Percentiles rank a stretch among this genome's conserved stretches.
Evolutionary conservation across 768 basidiomycete genomes (phyloP).

Genomic region (Pisolithus tinctorius): DNA sequence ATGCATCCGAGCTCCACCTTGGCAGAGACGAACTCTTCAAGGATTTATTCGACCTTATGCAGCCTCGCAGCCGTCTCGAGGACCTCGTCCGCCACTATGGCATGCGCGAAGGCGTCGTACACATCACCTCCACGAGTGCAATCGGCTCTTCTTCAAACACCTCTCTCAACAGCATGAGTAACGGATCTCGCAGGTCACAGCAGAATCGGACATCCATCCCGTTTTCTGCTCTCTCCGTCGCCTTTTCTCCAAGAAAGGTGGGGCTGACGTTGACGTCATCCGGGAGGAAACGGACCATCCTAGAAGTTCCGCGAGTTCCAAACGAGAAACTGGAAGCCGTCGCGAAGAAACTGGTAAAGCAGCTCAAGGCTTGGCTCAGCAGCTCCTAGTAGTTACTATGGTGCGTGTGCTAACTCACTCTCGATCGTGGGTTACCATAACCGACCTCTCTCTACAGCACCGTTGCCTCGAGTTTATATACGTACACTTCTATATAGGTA

Average conservation of each 20-base stretch:
- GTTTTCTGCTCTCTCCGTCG: conserved; percentile 32
- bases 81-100: conserved; percentile 54
- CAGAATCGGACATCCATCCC: conserved; percentile 6
- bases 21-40: conserved; percentile 71
- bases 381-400: conserved; percentile 3
- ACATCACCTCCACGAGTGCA: conserved; percentile 2
- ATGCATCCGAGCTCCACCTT: conserved; percentile 69
- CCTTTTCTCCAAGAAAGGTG: conserved; percentile 34
- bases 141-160: conserved; percentile 10
- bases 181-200: not conserved
- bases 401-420: not conserved
- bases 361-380: conserved; percentile 39
- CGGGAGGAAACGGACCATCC: conserved; percentile 44
- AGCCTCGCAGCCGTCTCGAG: conserved; percentile 71
- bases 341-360: conserved; percentile 45
- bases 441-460: too few species aligned
- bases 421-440: too few species aligned
- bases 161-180: not conserved
- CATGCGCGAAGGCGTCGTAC: conserved; percentile 31
- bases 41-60: conserved; percentile 71
- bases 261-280: conserved; percentile 29
- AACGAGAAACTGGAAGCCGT: conserved; percentile 52
- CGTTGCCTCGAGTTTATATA: too few species aligned
- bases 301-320: conserved; percentile 42
- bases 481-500: too few species aligned